Base-by-base conservation (phyloP, 257 asterid species). In the Capsicum chinense region DNA sequence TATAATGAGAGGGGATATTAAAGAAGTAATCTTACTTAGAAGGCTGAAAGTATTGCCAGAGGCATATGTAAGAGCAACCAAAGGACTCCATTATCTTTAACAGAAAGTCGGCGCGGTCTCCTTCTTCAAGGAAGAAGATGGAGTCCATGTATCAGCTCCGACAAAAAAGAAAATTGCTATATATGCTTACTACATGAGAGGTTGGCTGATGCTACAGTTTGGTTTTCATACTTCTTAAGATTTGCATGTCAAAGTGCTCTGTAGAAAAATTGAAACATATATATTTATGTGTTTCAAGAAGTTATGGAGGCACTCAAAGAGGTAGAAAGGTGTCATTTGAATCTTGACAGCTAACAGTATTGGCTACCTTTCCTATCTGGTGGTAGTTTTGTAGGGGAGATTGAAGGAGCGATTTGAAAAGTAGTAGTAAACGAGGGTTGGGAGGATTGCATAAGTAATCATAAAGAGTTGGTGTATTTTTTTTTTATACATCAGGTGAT, bases 61-160 rank as follows among this genome's bases (percentile, higher is more conserved):
- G 91, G 86, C 98, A 94, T 85, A 95, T 81, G 88, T 95, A 89
- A 54, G 90, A 83, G 83, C 92, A 87, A 1, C 91, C 92, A 56
- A 88, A 83, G 56, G 91, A 79, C 63, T 90, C 93, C 87, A 91
- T 81, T 86, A 93, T 90, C 4, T 87, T 86, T 14, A 83, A 89
- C 48, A 95, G 91, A 62, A 91, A 88, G 76, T 83, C 81, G 15
- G 93, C 35, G 1, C 97, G 91, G 1, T 92, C 96, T 63, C 83
- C 92, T 54, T 91, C 92, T 8, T 84, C 89, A 4, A 90, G 93
- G 79, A 64, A 87, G 84, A 95, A 93, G 17, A 95, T 79, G 85
- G 63, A 82, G 67, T 82, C 85, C 85, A 67, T 82, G 64, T 35
- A 81, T 33, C 35, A 74, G 44, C 82, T 54, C 82, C 82, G 54